Percentiles rank a stretch among this genome's conserved stretches.
Conservation (phyloP, 257 asterid species). For the Nicotiana attenuata region DNA sequence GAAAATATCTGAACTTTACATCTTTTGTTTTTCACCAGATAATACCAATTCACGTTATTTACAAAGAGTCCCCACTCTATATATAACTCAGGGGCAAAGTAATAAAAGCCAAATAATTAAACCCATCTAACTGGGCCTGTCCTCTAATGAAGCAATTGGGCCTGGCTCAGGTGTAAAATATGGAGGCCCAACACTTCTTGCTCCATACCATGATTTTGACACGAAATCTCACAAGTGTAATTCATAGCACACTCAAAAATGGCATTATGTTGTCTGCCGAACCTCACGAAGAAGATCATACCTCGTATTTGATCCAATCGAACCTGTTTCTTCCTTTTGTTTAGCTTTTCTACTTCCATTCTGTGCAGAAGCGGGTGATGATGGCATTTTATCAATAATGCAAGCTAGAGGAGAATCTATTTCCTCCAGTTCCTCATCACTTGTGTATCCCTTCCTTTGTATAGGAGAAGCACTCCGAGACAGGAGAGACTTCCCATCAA, state of each 20-base stretch:
- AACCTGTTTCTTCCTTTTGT: constrained; percentile 15
- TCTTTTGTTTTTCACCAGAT: too few relatives aligned
- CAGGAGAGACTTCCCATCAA: constrained; percentile 34
- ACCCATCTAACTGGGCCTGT: too few relatives aligned
- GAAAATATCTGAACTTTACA: too few relatives aligned
- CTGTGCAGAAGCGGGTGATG: constrained; percentile 26
- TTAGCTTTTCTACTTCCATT: constrained; percentile 19
- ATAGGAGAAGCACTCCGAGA: constrained; percentile 60
- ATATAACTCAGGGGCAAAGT: too few relatives aligned
- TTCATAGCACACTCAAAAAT: not conserved
- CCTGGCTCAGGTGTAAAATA: too few relatives aligned
- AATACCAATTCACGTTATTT: too few relatives aligned
- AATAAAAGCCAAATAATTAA: too few relatives aligned
- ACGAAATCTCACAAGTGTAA: not conserved
- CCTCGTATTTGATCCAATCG: constrained; percentile 49
- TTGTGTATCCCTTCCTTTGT: constrained; percentile 89
- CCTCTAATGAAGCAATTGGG: too few relatives aligned
- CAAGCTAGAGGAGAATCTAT: constrained; percentile 57
- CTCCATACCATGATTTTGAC: not conserved
- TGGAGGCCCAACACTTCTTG: not conserved
- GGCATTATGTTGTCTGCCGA: constrained; percentile 47
- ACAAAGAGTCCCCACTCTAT: too few relatives aligned
- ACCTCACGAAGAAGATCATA: constrained; percentile 88
- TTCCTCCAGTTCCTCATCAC: constrained; percentile 88
- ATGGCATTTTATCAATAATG: constrained; percentile 41